These are phyloP conservation scores for Nakaseomyces nivariensis DNA, from an alignment of 1,139 yeast species.

Conservation along the genomic window DNA sequence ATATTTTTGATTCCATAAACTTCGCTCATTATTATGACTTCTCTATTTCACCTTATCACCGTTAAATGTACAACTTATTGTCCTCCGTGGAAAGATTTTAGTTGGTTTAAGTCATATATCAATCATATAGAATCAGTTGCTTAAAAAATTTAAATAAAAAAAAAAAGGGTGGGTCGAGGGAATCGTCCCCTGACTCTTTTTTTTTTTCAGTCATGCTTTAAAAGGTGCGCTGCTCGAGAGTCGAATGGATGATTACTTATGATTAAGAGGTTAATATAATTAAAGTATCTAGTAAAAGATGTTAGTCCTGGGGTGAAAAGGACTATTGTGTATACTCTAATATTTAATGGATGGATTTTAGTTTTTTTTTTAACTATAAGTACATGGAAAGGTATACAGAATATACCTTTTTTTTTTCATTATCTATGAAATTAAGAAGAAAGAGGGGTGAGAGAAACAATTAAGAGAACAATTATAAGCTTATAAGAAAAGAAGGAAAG, in stretches of 20 bases:
- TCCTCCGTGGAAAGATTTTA: too few relatives aligned
- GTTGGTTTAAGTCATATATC: neutral
- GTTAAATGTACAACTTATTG: too few relatives aligned
- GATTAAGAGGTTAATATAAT: too few relatives aligned
- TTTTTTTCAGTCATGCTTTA: neutral
- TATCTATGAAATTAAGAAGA: too few relatives aligned
- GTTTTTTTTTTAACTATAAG: neutral
- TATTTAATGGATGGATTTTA: too few relatives aligned
- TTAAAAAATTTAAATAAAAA: neutral
- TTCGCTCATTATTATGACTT: neutral
- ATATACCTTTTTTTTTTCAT: neutral
- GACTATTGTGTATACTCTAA: too few relatives aligned
- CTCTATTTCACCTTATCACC: too few relatives aligned
- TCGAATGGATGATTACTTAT: neutral
- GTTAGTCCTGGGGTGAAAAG: too few relatives aligned
- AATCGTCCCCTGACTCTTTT: neutral
- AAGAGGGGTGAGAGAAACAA: too few relatives aligned
- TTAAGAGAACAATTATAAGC: neutral
- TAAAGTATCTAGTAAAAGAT: too few relatives aligned
- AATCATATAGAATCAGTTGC: neutral
- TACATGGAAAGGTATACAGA: neutral
- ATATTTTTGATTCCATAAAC: conserved; percentile 15
- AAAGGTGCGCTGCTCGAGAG: neutral
- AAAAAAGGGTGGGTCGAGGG: neutral
- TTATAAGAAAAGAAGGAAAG: neutral